Percentiles rank a stretch among this genome's conserved stretches.
Conservation (phyloP, 73 alveolate species). For the Paramecium caudatum region DNA sequence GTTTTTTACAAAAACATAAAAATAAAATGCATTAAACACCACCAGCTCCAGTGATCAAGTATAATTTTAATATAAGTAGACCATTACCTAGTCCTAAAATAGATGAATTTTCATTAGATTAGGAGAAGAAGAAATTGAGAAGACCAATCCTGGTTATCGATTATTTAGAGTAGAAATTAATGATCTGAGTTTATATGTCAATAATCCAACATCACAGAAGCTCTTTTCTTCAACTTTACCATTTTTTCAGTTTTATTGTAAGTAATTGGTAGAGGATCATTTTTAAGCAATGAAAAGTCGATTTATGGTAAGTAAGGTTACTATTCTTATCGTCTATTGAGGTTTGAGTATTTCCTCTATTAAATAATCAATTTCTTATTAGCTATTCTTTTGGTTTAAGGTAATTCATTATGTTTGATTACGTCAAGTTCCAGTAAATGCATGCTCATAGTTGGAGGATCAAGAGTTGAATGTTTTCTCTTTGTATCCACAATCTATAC, state of each 20-base stretch:
- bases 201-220: not conserved
- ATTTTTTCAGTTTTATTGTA: conserved; percentile 20
- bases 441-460: conserved; percentile 60
- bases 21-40: too few relatives aligned
- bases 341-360: not conserved
- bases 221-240: not conserved
- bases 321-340: too few relatives aligned
- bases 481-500: not conserved
- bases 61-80: too few relatives aligned
- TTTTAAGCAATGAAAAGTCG: conserved; percentile 12
- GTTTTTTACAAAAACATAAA: too few relatives aligned
- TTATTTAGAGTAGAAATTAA: too few relatives aligned
- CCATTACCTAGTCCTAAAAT: too few relatives aligned
- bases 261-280: conserved; percentile 22
- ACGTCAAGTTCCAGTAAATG: not conserved
- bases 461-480: conserved; percentile 19
- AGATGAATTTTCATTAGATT: too few relatives aligned
- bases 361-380: not conserved
- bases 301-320: not conserved
- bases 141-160: too few relatives aligned
- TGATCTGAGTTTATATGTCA: too few relatives aligned
- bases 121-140: too few relatives aligned
- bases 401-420: conserved; percentile 3
- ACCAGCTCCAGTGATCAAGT: too few relatives aligned
- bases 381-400: not conserved